Conservation (phyloP, 768 basidiomycete genomes). For the Tricholoma sp. region DNA sequence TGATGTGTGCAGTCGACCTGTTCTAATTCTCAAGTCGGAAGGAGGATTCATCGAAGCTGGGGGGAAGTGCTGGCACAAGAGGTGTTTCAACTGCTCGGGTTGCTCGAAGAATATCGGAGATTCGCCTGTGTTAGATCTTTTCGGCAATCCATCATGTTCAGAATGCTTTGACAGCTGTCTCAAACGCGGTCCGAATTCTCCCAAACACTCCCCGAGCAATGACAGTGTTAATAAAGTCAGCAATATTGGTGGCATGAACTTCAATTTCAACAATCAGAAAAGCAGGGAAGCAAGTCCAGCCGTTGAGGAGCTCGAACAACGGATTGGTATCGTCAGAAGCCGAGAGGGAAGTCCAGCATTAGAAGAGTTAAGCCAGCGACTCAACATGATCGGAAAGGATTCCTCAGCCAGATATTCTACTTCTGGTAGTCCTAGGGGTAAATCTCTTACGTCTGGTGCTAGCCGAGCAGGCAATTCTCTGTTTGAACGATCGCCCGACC, state of each 20-base stretch:
- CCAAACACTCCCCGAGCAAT: slow-evolving; percentile 26
- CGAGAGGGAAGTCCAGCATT: slow-evolving; percentile 52
- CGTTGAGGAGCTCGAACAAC: slow-evolving; percentile 59
- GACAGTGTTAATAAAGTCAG: slow-evolving; percentile 24
- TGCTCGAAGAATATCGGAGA: slow-evolving; percentile 73
- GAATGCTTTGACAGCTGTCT: slow-evolving; percentile 81
- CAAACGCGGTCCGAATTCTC: slow-evolving; percentile 45
- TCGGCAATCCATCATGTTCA: slow-evolving; percentile 73
- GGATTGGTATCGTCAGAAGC: slow-evolving; percentile 50
- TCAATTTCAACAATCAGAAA: slow-evolving; percentile 27
- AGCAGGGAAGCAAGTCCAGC: slow-evolving; percentile 54
- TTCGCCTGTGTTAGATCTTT: slow-evolving; percentile 75
- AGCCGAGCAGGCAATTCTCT: slow-evolving; percentile 24
- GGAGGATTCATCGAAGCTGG: slow-evolving; percentile 73
- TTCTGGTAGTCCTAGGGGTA: slow-evolving; percentile 10
- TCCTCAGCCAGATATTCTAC: slow-evolving; percentile 16
- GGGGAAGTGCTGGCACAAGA: slow-evolving; percentile 75
- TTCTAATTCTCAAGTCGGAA: slow-evolving; percentile 70
- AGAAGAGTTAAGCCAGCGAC: slow-evolving; percentile 43
- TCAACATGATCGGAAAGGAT: slow-evolving; percentile 35
- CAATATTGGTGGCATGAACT: slow-evolving; percentile 42
- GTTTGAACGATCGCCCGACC: slow-evolving; percentile 14
- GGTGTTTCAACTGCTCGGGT: slow-evolving; percentile 70
- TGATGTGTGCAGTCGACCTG: slow-evolving; percentile 60
- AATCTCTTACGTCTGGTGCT: slow-evolving; percentile 19